A percentile compares a stretch with the other conserved stretches of the same genome.
These are phyloP conservation scores for Leccinellum albellum DNA, from an alignment of 768 basidiomycete genomes.

Conservation along the genomic window DNA sequence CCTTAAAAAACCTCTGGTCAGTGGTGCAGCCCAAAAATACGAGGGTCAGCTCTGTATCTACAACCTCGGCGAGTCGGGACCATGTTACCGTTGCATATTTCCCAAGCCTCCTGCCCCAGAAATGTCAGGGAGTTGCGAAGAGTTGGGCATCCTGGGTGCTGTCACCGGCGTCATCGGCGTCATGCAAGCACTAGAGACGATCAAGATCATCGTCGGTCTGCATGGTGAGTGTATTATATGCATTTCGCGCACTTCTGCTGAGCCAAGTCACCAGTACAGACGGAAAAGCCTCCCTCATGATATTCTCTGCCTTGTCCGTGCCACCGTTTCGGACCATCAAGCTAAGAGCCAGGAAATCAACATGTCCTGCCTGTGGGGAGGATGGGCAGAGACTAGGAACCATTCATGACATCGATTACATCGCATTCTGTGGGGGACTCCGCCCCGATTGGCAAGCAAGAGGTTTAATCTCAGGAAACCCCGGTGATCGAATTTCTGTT, in stretches of 20 bases:
- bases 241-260: not conserved
- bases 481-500: conserved; percentile 41
- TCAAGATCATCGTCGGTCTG: conserved; percentile 70
- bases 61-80: conserved; percentile 64
- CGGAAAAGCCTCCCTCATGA: conserved; percentile 56
- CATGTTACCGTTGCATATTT: conserved; percentile 94
- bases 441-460: conserved; percentile 60
- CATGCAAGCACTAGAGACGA: conserved; percentile 83
- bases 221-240: conserved; percentile 44
- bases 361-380: conserved; percentile 73
- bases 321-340: conserved; percentile 82
- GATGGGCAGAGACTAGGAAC: conserved; percentile 40
- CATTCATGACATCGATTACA: conserved; percentile 68
- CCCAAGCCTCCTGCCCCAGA: conserved; percentile 70
- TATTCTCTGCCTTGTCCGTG: conserved; percentile 67
- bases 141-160: conserved; percentile 81
- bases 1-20: conserved; percentile 79
- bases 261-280: conserved; percentile 37
- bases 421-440: conserved; percentile 80
- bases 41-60: conserved; percentile 81
- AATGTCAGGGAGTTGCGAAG: conserved; percentile 74
- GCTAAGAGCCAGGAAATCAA: conserved; percentile 64
- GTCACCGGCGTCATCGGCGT: conserved; percentile 90
- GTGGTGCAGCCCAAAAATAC: conserved; percentile 85
- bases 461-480: conserved; percentile 44